These are phyloP conservation scores for Inga laurina DNA, from an alignment of 306 rosid species.

Conservation along the genomic window DNA sequence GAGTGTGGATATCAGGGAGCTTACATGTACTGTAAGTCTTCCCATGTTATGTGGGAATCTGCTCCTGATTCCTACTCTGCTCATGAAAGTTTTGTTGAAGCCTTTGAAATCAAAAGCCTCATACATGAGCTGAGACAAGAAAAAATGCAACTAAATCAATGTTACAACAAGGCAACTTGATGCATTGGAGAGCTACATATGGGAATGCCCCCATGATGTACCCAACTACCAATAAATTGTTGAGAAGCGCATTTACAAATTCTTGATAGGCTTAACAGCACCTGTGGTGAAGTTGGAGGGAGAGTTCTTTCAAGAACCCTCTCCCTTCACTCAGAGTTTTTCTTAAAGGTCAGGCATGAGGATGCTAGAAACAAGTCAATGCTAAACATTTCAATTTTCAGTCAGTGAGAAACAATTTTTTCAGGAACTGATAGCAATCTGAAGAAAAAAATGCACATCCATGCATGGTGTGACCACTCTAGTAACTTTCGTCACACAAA, in stretches of 20 bases:
- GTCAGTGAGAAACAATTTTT: background rate
- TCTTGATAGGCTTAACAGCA: no score
- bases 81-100: background rate
- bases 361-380: background rate
- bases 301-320: background rate
- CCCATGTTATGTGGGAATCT: background rate
- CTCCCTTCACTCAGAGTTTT: background rate
- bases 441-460: background rate
- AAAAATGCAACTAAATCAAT: no score
- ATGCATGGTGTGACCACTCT: background rate
- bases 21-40: background rate
- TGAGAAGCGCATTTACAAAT: no score
- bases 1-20: background rate
- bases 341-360: background rate
- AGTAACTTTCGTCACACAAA: background rate
- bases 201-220: no score
- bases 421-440: background rate
- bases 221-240: no score
- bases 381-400: background rate
- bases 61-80: background rate
- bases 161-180: no score
- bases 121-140: background rate
- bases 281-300: no score
- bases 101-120: background rate
- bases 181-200: no score